Percentiles rank a stretch among this genome's conserved stretches.
Evolutionary conservation across 1,284 basidiomycete genomes (phyloP).

Genomic region (Microbotryomycetes sp.): DNA sequence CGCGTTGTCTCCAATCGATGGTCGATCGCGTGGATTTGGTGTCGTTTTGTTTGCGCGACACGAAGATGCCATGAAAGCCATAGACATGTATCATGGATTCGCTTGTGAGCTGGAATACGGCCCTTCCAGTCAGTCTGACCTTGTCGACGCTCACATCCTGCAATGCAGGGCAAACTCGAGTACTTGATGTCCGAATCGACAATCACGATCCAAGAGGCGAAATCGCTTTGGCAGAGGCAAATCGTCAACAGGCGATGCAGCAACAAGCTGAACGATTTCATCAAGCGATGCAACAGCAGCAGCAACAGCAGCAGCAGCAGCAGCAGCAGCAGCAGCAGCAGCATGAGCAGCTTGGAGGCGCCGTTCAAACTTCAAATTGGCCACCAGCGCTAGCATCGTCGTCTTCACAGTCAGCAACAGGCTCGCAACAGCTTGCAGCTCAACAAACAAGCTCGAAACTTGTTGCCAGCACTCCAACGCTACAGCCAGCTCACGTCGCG

Average conservation of each 20-base stretch:
- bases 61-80: conserved; percentile 42
- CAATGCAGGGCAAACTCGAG: conserved; percentile 35
- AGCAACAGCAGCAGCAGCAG: background rate
- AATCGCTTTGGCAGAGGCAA: conserved; percentile 36
- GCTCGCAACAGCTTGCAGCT: too few species aligned
- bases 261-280: conserved; percentile 26
- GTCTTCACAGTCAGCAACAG: too few species aligned
- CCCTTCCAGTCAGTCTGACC: background rate
- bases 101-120: conserved; percentile 33
- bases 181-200: conserved; percentile 39
- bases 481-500: background rate
- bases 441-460: too few species aligned
- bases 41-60: conserved; percentile 45
- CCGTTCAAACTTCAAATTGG: too few species aligned
- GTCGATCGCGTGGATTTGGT: conserved; percentile 45
- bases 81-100: conserved; percentile 44
- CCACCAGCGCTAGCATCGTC: too few species aligned
- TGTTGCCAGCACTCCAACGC: background rate
- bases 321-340: conserved; percentile 14
- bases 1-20: conserved; percentile 41
- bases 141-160: too few species aligned
- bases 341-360: too few species aligned
- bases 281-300: conserved; percentile 8
- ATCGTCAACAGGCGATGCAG: conserved; percentile 30
- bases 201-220: conserved; percentile 38